Conservation (phyloP, 768 basidiomycete species). For the Dendrothele bispora region DNA sequence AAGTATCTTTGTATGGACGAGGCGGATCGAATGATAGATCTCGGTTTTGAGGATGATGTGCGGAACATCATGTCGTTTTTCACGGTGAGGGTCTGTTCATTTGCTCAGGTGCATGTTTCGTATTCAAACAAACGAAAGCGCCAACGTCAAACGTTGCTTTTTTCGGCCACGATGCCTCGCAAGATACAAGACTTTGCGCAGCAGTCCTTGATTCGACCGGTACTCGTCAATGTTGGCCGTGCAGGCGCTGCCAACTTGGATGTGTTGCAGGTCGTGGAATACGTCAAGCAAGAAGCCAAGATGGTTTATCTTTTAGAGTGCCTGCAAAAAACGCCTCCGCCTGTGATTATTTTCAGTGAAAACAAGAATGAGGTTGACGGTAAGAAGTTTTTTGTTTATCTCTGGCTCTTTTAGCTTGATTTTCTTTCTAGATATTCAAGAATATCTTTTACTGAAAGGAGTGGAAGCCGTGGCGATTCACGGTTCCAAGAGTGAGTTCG, state of each 20-base stretch:
- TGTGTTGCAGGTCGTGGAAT: constrained; percentile 95
- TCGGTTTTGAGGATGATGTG: constrained; percentile 99
- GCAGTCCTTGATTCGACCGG: constrained; percentile 90
- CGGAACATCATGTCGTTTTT: constrained; percentile 99
- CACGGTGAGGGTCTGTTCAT: constrained; percentile 57
- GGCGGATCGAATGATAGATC: constrained; percentile 98
- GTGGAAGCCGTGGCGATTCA: constrained; percentile 99
- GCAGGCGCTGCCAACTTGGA: constrained; percentile 98
- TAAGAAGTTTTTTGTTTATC: constrained; percentile 26
- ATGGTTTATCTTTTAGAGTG: constrained; percentile 99
- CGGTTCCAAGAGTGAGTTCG: constrained; percentile 84
- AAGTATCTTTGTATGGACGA: constrained; percentile 99
- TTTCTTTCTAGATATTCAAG: constrained; percentile 82
- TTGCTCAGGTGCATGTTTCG: no score
- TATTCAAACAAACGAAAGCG: no score
- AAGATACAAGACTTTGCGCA: constrained; percentile 99
- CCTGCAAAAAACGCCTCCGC: constrained; percentile 96
- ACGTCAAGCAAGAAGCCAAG: constrained; percentile 99
- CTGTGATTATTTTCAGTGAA: constrained; percentile 96
- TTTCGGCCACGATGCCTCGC: constrained; percentile 98
- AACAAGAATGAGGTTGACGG: constrained; percentile 99
- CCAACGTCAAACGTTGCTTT: constrained; percentile 94
- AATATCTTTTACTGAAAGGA: constrained; percentile 94
- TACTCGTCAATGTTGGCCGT: constrained; percentile 96
- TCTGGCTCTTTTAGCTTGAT: constrained; percentile 2